Percentiles rank a stretch among this genome's conserved stretches.
These are phyloP conservation scores for Sugiyamaella xylanicola DNA, from an alignment of 1,139 yeast genomes.

Conservation along the genomic window DNA sequence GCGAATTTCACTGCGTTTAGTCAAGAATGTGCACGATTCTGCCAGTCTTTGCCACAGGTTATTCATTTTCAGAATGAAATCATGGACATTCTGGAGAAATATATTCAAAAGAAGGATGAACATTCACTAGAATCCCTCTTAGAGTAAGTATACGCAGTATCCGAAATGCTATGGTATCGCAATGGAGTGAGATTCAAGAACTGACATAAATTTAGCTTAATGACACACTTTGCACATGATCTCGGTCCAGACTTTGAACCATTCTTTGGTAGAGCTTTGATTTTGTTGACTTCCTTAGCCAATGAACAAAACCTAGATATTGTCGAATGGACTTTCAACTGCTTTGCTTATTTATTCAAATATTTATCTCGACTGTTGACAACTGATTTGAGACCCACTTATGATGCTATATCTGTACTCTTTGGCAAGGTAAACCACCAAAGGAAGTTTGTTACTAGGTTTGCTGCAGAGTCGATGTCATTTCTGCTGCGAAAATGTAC, in stretches of 20 bases:
- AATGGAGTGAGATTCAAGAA: background rate
- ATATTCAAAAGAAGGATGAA: constrained; percentile 60
- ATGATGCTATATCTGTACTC: constrained; percentile 64
- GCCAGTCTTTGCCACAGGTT: constrained; percentile 79
- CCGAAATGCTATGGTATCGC: background rate
- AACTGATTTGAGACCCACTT: constrained; percentile 68
- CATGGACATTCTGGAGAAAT: constrained; percentile 54
- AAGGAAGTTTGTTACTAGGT: constrained; percentile 68
- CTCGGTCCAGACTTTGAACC: constrained; percentile 87
- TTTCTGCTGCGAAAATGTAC: constrained; percentile 75
- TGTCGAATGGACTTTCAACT: constrained; percentile 81
- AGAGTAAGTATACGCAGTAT: constrained; percentile 48
- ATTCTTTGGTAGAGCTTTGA: constrained; percentile 59
- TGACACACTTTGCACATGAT: constrained; percentile 89
- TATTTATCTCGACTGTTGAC: constrained; percentile 69
- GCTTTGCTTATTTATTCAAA: constrained; percentile 86
- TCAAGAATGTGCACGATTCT: constrained; percentile 54
- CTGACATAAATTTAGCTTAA: constrained; percentile 41
- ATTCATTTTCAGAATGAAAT: constrained; percentile 69
- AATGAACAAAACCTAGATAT: constrained; percentile 55
- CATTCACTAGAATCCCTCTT: constrained; percentile 78
- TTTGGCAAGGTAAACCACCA: constrained; percentile 52
- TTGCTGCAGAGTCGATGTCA: constrained; percentile 89
- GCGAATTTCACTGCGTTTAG: constrained; percentile 68
- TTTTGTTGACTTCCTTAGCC: constrained; percentile 55